phyloP scores from a whole-genome alignment of 345 rosid species.

The thale cress (Arabidopsis thaliana) region TAIR10.1 NC_003075.7:18324501-18325000 shows the following conservation, averaged over 20 bases:
- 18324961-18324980: conserved; percentile 57
- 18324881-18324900: conserved; percentile 42
- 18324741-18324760: conserved; percentile 59
- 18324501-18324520: conserved; percentile 48
- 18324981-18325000: conserved; percentile 61
- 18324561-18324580: conserved; percentile 45
- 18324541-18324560: not conserved
- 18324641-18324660: conserved; percentile 48
- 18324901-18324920: conserved; percentile 40
- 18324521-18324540: conserved; percentile 41
- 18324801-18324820: not conserved
- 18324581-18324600: conserved; percentile 93
- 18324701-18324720: conserved; percentile 28
- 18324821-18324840: conserved; percentile 35
- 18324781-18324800: conserved; percentile 6
- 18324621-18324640: conserved; percentile 68
- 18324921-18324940: conserved; percentile 58
- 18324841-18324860: conserved; percentile 44
- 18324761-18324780: conserved; percentile 45
- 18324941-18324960: conserved; percentile 66
- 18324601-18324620: conserved; percentile 72
- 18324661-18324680: conserved; percentile 53
- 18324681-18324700: conserved; percentile 23
- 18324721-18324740: conserved; percentile 37
- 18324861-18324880: conserved; percentile 19